Base-by-base conservation (phyloP, 495 filamentous ascomycete genomes). In the Massariosphaeria phaeospora region DNA sequence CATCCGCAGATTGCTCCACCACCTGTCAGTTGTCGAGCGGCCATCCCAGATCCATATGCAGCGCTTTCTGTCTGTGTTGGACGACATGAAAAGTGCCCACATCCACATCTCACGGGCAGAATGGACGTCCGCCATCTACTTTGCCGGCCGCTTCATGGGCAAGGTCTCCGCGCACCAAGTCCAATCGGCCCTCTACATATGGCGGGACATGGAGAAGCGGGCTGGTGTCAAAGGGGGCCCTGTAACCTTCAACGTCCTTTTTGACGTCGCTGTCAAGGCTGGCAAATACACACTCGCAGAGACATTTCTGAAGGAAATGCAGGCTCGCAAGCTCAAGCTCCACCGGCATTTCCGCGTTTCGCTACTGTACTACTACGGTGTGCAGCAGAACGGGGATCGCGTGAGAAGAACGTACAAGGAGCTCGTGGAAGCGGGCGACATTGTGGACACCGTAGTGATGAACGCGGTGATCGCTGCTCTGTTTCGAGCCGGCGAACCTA, bases 231-330 rank as follows among this genome's bases (percentile, higher is more conserved):
- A 71, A 55, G 77, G 74, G 27, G 85, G 81, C 57, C 73, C 78
- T 27, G 83, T 86, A 10, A 91, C 91, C 1, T 95, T 97, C 73
- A 91, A 88, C 67, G 85, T 95, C 48, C 79, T 98, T 25, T 96
- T 96, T 58, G 88, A 95, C 64, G 78, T 87, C 13, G 90, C 91
- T 26, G 80, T 86, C 39, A 94, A 90, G 68, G 81, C 89, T 1
- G 82, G 84, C 18, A 91, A 93, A 61, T 91, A 85, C 48, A 71
- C 71, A 1, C 80, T 97, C 31, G 89, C 88, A 1, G 85, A 95
- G 61, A 86, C 88, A 70, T 77, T 97, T 11, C 77, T 90, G 56
- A 73, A 79, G 46, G 91, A 97, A 69, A 90, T 96, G 83, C 68
- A 75, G 23, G 73, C 63, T 8, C 84, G 93, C 27, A 74, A 79